Percentiles rank a stretch among this genome's conserved stretches.
phyloP scores from a whole-genome alignment of 257 asterid species.

The Solanum piurae region DNA sequence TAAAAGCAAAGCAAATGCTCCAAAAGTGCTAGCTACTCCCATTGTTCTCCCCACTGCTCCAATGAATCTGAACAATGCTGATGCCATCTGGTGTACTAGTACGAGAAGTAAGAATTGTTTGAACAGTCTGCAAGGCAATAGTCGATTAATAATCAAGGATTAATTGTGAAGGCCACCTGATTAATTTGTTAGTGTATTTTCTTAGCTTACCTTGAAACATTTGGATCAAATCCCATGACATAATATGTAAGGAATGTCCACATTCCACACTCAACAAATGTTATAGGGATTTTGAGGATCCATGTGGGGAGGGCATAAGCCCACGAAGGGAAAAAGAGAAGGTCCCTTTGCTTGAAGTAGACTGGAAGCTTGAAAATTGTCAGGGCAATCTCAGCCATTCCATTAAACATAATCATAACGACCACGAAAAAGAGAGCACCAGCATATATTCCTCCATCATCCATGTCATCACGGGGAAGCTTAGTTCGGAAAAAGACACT shows the following conservation, averaged over 20 bases:
- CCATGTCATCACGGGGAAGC: constrained; percentile 13
- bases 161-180: background rate
- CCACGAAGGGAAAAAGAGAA: constrained; percentile 52
- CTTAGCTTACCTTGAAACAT: constrained; percentile 33
- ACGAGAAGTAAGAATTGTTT: constrained; percentile 45
- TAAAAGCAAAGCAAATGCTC: constrained; percentile 45
- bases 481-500: constrained; percentile 42
- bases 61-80: constrained; percentile 47
- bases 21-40: constrained; percentile 62
- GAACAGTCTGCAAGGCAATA: constrained; percentile 25
- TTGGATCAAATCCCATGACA: constrained; percentile 64
- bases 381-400: constrained; percentile 47
- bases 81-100: constrained; percentile 30
- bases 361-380: constrained; percentile 60
- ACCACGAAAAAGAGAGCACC: constrained; percentile 48
- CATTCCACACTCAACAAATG: constrained; percentile 37
- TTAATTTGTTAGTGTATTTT: background rate
- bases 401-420: constrained; percentile 46
- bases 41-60: constrained; percentile 65
- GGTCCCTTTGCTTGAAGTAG: constrained; percentile 51
- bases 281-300: constrained; percentile 45
- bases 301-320: constrained; percentile 53
- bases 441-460: constrained; percentile 36
- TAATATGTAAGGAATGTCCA: constrained; percentile 52
- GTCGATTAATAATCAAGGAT: background rate